Conservation (phyloP, 192 early-diverging fungal genomes). For the Coemansia reversa region DNA sequence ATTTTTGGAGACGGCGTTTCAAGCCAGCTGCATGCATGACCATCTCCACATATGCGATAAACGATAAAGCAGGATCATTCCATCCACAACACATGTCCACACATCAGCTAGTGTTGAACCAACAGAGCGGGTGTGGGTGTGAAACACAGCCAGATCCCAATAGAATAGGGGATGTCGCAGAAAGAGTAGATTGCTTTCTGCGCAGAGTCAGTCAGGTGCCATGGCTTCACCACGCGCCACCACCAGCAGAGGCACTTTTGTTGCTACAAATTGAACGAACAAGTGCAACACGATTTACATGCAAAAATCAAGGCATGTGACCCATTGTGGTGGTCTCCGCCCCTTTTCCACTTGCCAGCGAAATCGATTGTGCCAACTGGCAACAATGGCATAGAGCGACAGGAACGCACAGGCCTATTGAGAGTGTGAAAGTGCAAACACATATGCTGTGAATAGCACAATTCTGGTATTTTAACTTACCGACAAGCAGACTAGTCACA, state of each 20-base stretch:
- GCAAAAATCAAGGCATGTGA: conserved; percentile 2
- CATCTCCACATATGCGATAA: conserved; percentile 2
- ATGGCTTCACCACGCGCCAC: not conserved
- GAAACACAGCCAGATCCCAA: not conserved
- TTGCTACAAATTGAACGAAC: conserved; percentile 4
- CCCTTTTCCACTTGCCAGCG: not conserved
- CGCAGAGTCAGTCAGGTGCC: not conserved
- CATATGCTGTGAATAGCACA: not conserved
- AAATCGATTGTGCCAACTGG: not conserved
- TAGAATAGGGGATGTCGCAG: not conserved
- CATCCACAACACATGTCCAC: not conserved
- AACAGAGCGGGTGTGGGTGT: not conserved
- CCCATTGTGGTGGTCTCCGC: not conserved
- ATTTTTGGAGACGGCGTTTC: conserved; percentile 8
- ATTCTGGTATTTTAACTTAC: conserved; percentile 21
- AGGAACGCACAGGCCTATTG: not conserved
- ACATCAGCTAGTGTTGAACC: not conserved
- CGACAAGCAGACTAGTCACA: conserved; percentile 77
- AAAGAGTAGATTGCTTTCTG: not conserved
- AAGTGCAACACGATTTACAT: conserved; percentile 10
- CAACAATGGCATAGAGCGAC: not conserved
- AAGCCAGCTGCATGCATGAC: not conserved
- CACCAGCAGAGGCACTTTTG: not conserved
- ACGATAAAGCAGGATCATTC: not conserved
- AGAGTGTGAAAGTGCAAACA: not conserved